phyloP scores from a whole-genome alignment of 2,329 filamentous ascomycete genomes.

The Achaetomium macrosporum region DNA sequence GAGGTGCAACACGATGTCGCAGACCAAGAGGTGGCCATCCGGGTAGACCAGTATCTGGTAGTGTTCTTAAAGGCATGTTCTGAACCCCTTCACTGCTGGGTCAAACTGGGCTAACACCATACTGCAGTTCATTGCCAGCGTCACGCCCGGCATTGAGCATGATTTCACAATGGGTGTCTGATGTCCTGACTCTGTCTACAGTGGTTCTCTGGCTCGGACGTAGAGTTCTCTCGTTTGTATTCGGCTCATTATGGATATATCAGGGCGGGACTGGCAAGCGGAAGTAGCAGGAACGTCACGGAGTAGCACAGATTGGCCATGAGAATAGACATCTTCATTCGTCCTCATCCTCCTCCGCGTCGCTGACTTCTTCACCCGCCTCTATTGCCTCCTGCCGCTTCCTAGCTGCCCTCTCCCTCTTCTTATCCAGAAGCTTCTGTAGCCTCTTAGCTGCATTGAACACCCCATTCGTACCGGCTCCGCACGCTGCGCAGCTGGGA shows the following conservation, averaged over 20 bases:
- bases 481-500: slow-evolving; percentile 80
- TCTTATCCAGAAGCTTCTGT: slow-evolving; percentile 72
- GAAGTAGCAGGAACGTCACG: background rate
- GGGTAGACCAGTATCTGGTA: slow-evolving; percentile 83
- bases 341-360: slow-evolving; percentile 31
- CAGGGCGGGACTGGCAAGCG: background rate
- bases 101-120: slow-evolving; percentile 24
- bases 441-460: slow-evolving; percentile 85
- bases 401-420: slow-evolving; percentile 55
- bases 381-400: slow-evolving; percentile 49
- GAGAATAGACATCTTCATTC: background rate
- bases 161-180: slow-evolving; percentile 96
- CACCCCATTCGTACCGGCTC: slow-evolving; percentile 76
- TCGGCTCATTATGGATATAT: slow-evolving; percentile 5
- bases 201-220: background rate
- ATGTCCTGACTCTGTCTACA: slow-evolving; percentile 18
- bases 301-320: slow-evolving; percentile 5
- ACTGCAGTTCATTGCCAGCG: slow-evolving; percentile 67
- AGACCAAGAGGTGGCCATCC: slow-evolving; percentile 69
- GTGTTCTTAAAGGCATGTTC: slow-evolving; percentile 70
- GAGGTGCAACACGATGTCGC: slow-evolving; percentile 58
- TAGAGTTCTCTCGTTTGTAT: slow-evolving; percentile 1
- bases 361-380: slow-evolving; percentile 44
- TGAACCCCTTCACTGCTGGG: background rate
- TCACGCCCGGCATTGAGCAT: slow-evolving; percentile 95